These are phyloP conservation scores for Echria macrotheca DNA, from an alignment of 495 filamentous ascomycete genomes.

Conservation along the genomic window DNA sequence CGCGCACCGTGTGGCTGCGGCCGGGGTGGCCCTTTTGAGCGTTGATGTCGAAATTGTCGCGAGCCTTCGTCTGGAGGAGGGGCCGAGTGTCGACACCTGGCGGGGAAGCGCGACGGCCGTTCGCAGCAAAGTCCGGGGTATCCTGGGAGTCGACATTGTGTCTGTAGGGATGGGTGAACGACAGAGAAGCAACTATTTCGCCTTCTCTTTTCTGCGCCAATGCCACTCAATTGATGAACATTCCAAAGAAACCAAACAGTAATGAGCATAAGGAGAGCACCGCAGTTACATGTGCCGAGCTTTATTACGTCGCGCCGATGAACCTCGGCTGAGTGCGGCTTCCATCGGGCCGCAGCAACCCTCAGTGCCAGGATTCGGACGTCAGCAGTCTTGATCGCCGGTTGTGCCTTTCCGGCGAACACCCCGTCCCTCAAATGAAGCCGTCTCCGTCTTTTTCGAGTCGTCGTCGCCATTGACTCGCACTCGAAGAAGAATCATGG, in stretches of 20 bases:
- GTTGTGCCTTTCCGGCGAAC: too few relatives aligned
- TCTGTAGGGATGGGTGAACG: too few relatives aligned
- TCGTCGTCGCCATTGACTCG: too few relatives aligned
- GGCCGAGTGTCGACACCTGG: conserved; percentile 10
- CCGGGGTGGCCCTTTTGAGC: conserved; percentile 8
- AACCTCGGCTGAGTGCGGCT: conserved; percentile 19
- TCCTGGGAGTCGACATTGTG: conserved; percentile 8
- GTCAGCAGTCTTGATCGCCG: too few relatives aligned
- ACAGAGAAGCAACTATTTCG: not conserved
- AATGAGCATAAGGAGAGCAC: not conserved
- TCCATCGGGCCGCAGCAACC: conserved; percentile 27
- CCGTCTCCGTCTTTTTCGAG: not conserved
- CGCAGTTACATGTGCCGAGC: not conserved
- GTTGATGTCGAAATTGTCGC: conserved; percentile 15
- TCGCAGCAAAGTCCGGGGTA: conserved; percentile 27
- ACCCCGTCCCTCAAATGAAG: conserved; percentile 1
- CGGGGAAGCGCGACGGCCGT: conserved; percentile 11
- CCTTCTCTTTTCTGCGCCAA: too few relatives aligned
- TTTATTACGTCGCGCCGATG: conserved; percentile 12
- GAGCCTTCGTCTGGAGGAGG: conserved; percentile 8
- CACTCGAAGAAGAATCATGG: too few relatives aligned
- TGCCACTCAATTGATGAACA: not conserved
- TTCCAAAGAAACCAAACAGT: not conserved
- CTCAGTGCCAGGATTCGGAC: too few relatives aligned
- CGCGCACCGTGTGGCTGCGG: conserved; percentile 1